Conservation (phyloP, 805 yeast species). For the Cyberlindnera subsufficiens region DNA sequence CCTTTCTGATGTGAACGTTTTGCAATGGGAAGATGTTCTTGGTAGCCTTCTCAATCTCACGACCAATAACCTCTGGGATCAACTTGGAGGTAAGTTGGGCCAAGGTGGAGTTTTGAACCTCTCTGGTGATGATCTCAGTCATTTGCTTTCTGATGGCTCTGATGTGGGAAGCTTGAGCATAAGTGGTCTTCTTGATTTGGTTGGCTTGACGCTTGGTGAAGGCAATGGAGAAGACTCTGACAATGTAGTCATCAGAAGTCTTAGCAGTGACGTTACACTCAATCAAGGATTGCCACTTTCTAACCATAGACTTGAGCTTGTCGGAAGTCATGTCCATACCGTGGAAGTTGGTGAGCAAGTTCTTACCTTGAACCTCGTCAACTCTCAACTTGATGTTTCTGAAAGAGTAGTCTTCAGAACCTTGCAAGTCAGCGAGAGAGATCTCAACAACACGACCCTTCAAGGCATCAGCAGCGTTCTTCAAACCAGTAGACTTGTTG, state of each 20-base stretch:
- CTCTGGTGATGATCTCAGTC: constrained; percentile 94
- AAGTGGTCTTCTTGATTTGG: constrained; percentile 96
- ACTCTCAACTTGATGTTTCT: constrained; percentile 97
- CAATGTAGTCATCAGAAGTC: constrained; percentile 95
- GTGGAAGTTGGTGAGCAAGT: constrained; percentile 98
- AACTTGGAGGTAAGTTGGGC: constrained; percentile 96
- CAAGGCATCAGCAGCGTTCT: constrained; percentile 96
- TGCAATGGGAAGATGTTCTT: constrained; percentile 95
- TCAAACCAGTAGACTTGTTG: constrained; percentile 97
- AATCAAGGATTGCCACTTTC: constrained; percentile 98
- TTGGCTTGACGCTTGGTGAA: constrained; percentile 97
- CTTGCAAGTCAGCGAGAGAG: constrained; percentile 94
- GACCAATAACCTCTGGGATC: constrained; percentile 98
- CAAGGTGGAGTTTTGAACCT: constrained; percentile 89
- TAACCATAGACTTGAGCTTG: constrained; percentile 94
- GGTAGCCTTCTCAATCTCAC: constrained; percentile 96
- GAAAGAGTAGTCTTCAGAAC: constrained; percentile 97
- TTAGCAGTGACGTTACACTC: constrained; percentile 98
- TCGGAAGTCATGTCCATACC: constrained; percentile 98
- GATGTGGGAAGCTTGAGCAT: constrained; percentile 96
- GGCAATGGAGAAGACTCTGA: constrained; percentile 95
- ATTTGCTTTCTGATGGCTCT: constrained; percentile 82
- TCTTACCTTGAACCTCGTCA: constrained; percentile 98
- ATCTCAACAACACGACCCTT: constrained; percentile 98
- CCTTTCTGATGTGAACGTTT: constrained; percentile 98